phyloP scores from a whole-genome alignment of 805 yeast species.

The Myxozyma melibiosi region DNA sequence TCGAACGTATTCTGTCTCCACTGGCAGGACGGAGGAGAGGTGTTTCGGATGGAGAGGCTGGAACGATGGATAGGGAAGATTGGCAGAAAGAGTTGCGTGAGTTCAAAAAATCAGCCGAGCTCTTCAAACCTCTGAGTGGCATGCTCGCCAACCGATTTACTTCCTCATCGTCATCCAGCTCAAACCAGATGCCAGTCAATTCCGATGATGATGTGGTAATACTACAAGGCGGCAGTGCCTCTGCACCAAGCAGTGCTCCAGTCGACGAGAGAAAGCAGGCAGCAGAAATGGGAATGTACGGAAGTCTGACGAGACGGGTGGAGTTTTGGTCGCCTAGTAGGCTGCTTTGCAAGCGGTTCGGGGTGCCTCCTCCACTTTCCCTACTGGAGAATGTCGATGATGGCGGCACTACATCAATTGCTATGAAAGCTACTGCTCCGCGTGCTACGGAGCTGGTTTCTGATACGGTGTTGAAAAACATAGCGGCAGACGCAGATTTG shows the following conservation, averaged over 20 bases:
- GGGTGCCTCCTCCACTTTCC: conserved; percentile 24
- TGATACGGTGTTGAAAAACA: conserved; percentile 3
- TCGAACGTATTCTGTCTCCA: not conserved
- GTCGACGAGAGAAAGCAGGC: conserved; percentile 23
- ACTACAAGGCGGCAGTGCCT: not conserved
- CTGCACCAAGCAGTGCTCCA: not conserved
- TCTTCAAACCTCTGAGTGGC: conserved; percentile 37
- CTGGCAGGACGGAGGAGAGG: not conserved
- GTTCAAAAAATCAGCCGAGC: conserved; percentile 35
- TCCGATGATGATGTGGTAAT: conserved; percentile 7
- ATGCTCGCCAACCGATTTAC: conserved; percentile 37
- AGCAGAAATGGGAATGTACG: conserved; percentile 36
- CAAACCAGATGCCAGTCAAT: not conserved
- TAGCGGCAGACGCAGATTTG: conserved; percentile 18
- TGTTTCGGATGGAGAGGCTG: not conserved
- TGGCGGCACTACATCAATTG: not conserved
- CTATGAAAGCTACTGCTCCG: not conserved
- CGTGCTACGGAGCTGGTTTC: conserved; percentile 2
- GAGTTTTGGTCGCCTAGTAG: conserved; percentile 33
- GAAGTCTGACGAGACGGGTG: conserved; percentile 32
- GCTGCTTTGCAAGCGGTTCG: conserved; percentile 38
- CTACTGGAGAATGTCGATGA: not conserved
- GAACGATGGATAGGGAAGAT: not conserved
- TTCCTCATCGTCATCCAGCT: conserved; percentile 7
- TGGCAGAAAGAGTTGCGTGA: conserved; percentile 34